Conservation (phyloP, 768 basidiomycete species). For the Amanita thiersii region DNA sequence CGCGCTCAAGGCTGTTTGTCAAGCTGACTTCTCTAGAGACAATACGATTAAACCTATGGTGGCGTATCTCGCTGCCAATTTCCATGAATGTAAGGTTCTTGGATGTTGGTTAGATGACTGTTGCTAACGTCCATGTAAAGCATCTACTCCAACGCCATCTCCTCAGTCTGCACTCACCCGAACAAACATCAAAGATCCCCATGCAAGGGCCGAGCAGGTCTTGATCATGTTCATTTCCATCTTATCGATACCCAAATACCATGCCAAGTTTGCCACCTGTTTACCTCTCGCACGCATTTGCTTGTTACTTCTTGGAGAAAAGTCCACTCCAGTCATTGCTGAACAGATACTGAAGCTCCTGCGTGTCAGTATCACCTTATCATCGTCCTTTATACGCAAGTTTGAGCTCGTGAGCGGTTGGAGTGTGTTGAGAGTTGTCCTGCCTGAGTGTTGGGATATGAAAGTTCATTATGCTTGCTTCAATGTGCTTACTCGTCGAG, state of each 20-base stretch:
- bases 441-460: conserved; percentile 65
- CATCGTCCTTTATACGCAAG: conserved; percentile 63
- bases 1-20: conserved; percentile 52
- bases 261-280: conserved; percentile 62
- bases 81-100: conserved; percentile 56
- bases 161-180: conserved; percentile 51
- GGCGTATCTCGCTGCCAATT: conserved; percentile 76
- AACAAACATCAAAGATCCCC: conserved; percentile 39
- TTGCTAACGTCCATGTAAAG: neutral
- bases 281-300: conserved; percentile 75
- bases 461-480: conserved; percentile 62
- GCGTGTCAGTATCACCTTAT: conserved; percentile 42
- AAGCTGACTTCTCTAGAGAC: conserved; percentile 62
- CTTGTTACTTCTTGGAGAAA: conserved; percentile 71
- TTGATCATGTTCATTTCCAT: conserved; percentile 57
- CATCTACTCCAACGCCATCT: too few relatives aligned
- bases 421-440: conserved; percentile 58
- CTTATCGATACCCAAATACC: conserved; percentile 45
- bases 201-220: conserved; percentile 61
- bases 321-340: conserved; percentile 53
- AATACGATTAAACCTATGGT: conserved; percentile 80
- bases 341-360: conserved; percentile 55
- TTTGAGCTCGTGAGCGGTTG: conserved; percentile 86
- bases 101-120: neutral
- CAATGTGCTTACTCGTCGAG: conserved; percentile 55